Base-by-base conservation (phyloP, 2,329 filamentous ascomycete genomes). In the Calonectria honghensis region DNA sequence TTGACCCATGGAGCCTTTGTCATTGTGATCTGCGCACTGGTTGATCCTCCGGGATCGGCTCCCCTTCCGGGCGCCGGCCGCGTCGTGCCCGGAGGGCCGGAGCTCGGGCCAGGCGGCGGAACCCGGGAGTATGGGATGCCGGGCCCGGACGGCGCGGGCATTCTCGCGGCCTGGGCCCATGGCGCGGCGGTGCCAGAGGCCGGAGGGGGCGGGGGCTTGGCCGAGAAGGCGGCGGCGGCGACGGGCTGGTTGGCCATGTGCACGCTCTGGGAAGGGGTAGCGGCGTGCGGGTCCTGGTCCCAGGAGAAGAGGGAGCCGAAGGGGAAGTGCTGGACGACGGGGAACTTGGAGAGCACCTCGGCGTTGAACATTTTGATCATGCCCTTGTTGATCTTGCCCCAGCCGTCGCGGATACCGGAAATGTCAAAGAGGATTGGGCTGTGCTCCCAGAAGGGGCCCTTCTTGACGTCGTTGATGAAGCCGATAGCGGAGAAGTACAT, bases 321-420 rank as follows among this genome's bases (percentile, higher is more conserved):
- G 3, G 90, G 91, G 79, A 97, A 98, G 85, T 99, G 97, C 85
- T 99, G 97, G n/a, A 99, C 95, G 3, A 99, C 97, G 3, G 97
- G 97, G 82, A 98, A 98, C 85, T 99, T 99, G 50, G 94, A 95
- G 18, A 99, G 89, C 4, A 99, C 97, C 87, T 99, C 97, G 24
- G 95, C 97, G 79, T 97, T 96, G 87, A 96, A 99, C 97, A 99
- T 99, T 86, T 98, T 99, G 81, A 99, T 92, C 97, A 99, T 98
- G 67, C 97, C 97, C 93, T 96, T 96, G 86, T 99, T 98, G 82
- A 99, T 98, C 88, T 99, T 99, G 45, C 94, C 97, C 97, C 97
- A 99, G n/a, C 97, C 95, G 72, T 94, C 93, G 78, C 92, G 92
- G 77, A 99, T 94, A 14, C 97, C 97, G 0, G 95, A 98, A 52